A percentile compares a stretch with the other conserved stretches of the same genome.
These are phyloP conservation scores for Xylariaceae sp. DNA, from an alignment of 2,329 filamentous ascomycete species.

Conservation along the genomic window DNA sequence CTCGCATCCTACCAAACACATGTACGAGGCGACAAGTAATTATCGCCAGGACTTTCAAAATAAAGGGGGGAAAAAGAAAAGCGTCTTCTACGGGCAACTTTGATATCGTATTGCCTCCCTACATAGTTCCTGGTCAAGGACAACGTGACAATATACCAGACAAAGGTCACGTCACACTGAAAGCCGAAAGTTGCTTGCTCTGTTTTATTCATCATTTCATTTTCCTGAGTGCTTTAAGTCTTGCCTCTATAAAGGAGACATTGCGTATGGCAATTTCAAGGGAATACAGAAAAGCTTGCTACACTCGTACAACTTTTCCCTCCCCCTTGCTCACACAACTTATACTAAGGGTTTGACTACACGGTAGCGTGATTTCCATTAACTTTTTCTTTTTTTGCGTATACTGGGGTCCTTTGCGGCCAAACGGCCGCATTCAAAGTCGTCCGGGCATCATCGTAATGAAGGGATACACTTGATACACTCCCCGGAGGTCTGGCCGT, in stretches of 20 bases:
- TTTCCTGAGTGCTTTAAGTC: neutral
- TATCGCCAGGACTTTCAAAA: too few species aligned
- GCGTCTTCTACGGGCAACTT: too few species aligned
- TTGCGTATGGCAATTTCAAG: neutral
- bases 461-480: neutral
- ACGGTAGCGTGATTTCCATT: slow-evolving; percentile 3
- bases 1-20: too few species aligned
- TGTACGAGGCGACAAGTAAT: too few species aligned
- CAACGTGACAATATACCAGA: neutral
- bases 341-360: slow-evolving; percentile 13
- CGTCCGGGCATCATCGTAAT: slow-evolving; percentile 11
- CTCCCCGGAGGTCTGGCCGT: slow-evolving; percentile 6
- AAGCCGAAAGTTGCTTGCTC: neutral
- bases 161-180: neutral
- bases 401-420: slow-evolving; percentile 20
- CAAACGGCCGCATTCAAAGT: slow-evolving; percentile 9
- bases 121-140: neutral
- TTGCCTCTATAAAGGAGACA: neutral
- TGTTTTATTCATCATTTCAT: slow-evolving; percentile 7
- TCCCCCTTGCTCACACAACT: neutral
- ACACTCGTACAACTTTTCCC: slow-evolving; percentile 12
- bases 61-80: too few species aligned
- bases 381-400: slow-evolving; percentile 21
- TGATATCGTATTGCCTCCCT: too few species aligned
- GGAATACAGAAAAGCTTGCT: neutral